phyloP scores from a whole-genome alignment of 2,329 filamentous ascomycete species.

The Leptographium lundbergii region DNA sequence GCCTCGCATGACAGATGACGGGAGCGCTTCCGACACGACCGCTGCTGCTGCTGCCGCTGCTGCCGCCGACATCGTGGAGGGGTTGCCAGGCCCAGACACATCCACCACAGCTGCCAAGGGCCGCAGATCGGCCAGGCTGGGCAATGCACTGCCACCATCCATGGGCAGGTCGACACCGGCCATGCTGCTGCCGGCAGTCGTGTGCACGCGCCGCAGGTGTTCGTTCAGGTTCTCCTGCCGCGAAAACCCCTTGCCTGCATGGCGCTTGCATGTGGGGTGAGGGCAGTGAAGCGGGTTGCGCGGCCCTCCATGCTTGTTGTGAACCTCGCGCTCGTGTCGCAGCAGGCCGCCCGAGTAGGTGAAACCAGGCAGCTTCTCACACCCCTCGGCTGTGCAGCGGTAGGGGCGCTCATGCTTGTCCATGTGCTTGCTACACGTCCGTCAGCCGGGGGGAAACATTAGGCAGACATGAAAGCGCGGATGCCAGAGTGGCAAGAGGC shows the following conservation, averaged over 20 bases:
- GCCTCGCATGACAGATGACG: neutral
- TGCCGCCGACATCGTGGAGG: neutral
- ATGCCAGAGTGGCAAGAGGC: neutral
- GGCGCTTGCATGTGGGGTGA: constrained; percentile 76
- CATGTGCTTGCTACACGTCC: constrained; percentile 74
- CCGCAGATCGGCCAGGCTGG: constrained; percentile 3
- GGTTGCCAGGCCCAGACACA: neutral
- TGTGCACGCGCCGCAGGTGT: constrained; percentile 83
- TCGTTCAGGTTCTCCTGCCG: constrained; percentile 90
- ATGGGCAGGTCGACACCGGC: neutral
- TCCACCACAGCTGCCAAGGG: constrained; percentile 3
- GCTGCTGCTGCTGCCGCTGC: neutral
- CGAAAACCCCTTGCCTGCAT: constrained; percentile 79
- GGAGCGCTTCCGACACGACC: neutral
- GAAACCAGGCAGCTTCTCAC: constrained; percentile 85
- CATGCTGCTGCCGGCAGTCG: constrained; percentile 14
- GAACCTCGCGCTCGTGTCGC: constrained; percentile 85
- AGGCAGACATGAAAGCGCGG: neutral
- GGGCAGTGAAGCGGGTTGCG: constrained; percentile 83
- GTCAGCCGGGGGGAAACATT: neutral
- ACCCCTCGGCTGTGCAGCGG: constrained; percentile 68
- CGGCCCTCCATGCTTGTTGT: constrained; percentile 78
- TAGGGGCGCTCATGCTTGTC: constrained; percentile 95
- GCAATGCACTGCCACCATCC: neutral
- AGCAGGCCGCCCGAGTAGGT: constrained; percentile 87